Conservation (phyloP, 208 protist genomes). For the Balamuthia mandrillaris region DNA sequence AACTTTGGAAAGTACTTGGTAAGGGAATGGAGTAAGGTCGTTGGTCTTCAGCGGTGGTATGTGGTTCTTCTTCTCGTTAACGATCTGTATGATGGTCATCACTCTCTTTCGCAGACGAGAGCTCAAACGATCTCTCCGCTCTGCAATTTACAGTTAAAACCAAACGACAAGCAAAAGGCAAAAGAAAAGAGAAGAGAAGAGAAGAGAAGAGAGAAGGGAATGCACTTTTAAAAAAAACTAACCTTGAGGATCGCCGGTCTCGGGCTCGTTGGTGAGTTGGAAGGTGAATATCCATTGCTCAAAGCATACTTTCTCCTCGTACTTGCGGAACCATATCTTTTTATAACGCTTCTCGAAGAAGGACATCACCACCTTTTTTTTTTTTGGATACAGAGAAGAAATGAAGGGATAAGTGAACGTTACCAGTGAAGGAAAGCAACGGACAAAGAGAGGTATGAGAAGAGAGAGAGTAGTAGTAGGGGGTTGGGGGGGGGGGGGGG, state of each 20-base stretch:
- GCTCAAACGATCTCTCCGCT: neutral
- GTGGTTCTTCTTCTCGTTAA: slow-evolving; percentile 32
- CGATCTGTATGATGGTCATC: slow-evolving; percentile 9
- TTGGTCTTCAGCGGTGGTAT: neutral
- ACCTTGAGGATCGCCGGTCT: neutral
- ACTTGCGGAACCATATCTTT: neutral
- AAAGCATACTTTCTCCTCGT: slow-evolving; percentile 8
- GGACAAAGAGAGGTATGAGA: neutral
- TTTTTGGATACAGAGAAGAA: too few relatives aligned
- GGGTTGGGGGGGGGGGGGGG: too few relatives aligned
- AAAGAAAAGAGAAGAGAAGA: neutral
- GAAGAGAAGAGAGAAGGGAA: neutral
- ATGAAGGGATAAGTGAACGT: too few relatives aligned
- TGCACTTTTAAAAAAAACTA: too few relatives aligned
- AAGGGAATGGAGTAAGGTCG: slow-evolving; percentile 24
- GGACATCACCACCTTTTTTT: neutral
- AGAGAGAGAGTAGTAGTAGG: too few relatives aligned
- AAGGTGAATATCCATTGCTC: slow-evolving; percentile 19
- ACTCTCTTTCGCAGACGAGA: neutral
- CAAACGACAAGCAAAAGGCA: neutral
- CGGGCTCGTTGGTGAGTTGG: neutral
- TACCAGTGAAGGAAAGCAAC: neutral
- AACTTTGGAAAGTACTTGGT: slow-evolving; percentile 1
- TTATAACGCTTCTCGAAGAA: slow-evolving; percentile 1
- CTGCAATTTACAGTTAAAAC: neutral